Evolutionary conservation across 140 eudicot genomes (phyloP), one percentile per base, ranked within the genome.

Genomic region (Flaveria floridana): DNA sequence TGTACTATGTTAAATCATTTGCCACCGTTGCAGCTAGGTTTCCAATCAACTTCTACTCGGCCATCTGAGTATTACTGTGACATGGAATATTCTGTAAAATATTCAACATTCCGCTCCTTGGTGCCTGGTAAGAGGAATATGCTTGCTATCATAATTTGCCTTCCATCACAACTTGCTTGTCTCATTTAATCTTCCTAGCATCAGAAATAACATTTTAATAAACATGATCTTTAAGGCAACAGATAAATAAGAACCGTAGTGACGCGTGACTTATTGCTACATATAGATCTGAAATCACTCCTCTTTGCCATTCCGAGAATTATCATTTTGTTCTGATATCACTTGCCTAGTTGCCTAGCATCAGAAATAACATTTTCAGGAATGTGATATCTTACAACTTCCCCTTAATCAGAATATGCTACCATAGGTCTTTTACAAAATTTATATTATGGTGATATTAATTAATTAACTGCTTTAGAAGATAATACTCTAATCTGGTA

Each of bases 31-130:
- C 87, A 92, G 98, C 86, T 84, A 78, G 85, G 81, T 74, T 64
- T 80, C 82, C 75, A 76, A 52, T 34, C 83, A 58, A 71, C 79
- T 37, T 61, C 83, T 56, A 51, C 78, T 75, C 87, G 65, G 59
- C 83, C 93, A 63, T 84, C 85, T 47, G 88, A 86, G 68, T 93
- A 78, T 78, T 89, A 90, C 75, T 93, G 88, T 79, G 98, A 93
- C 76, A 88, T 90, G 98, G 97, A 93, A 80, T 93, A 93, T 78
- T 90, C 91, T 83, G 86, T 90, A 70, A 91, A 93, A 26, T 93
- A 90, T 79, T 90, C 98, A 80, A 90, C 98, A 76, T 93, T 93
- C 55, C 87, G 88, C 71, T 78, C 78, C 69, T 85, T 92, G 83
- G 53, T 71, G 53, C 67, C 84, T 44, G 96, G 97, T 91, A 85